phyloP scores from a whole-genome alignment of 192 early-diverging fungal genomes.

The Coemansia sp. region DNA sequence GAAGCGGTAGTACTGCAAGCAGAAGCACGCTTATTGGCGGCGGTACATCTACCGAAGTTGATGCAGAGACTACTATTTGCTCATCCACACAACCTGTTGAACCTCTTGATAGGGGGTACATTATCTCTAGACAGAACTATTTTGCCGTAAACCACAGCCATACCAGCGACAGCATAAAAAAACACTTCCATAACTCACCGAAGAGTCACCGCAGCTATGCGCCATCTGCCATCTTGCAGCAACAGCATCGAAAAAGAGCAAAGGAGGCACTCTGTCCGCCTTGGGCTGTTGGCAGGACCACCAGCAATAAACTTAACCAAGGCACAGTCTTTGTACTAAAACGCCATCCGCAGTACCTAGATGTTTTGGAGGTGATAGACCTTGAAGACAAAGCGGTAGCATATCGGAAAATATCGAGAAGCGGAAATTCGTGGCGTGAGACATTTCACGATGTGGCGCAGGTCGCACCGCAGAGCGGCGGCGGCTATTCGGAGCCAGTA shows the following conservation, averaged over 20 bases:
- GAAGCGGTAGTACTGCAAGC: constrained; percentile 23
- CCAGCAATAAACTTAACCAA: neutral
- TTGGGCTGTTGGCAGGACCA: neutral
- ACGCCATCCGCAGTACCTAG: constrained; percentile 20
- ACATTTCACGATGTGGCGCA: constrained; percentile 36
- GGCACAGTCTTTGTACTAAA: constrained; percentile 17
- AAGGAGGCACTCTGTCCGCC: neutral
- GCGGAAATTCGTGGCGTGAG: constrained; percentile 31
- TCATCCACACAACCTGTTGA: neutral
- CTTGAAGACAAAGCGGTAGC: constrained; percentile 18
- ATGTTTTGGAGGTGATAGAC: constrained; percentile 30
- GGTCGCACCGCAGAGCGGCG: neutral
- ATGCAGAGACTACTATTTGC: neutral
- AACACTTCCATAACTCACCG: neutral
- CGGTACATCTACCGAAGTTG: neutral
- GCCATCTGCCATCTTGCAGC: neutral
- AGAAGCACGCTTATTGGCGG: constrained; percentile 29
- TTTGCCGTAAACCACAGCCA: neutral
- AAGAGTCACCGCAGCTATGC: neutral
- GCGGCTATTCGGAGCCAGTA: neutral
- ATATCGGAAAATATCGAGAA: constrained; percentile 31
- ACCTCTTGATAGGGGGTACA: neutral
- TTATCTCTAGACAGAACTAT: neutral
- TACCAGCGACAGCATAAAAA: neutral
- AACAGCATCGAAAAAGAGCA: neutral